A percentile compares a stretch with the other conserved stretches of the same genome.
Evolutionary conservation across 441 rosid species (phyloP).

Genomic region (Croton laevigatus): DNA sequence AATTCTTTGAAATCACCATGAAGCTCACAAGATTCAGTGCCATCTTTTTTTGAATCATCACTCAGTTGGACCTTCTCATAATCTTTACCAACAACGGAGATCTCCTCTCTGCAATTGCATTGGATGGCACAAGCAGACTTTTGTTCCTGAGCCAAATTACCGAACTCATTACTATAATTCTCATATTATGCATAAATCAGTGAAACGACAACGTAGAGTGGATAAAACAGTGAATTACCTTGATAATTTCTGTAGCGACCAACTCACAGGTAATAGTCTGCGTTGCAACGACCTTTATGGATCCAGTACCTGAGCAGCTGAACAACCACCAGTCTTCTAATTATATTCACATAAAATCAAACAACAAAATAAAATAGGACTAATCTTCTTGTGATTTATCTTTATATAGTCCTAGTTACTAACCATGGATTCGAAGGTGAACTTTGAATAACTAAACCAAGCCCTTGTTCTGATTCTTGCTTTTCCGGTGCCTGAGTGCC

Average conservation of each 20-base stretch:
- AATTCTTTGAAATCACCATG: constrained; percentile 14
- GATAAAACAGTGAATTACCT: constrained; percentile 21
- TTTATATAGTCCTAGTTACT: neutral
- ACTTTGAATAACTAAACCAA: constrained; percentile 23
- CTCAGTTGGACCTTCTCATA: constrained; percentile 13
- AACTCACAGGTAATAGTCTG: constrained; percentile 18
- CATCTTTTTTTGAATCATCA: constrained; percentile 20
- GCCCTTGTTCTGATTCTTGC: constrained; percentile 21
- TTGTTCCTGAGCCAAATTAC: constrained; percentile 28
- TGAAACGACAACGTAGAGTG: neutral
- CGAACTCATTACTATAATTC: neutral
- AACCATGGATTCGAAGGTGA: constrained; percentile 31
- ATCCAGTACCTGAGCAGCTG: constrained; percentile 32
- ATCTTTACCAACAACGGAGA: neutral
- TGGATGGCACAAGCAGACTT: constrained; percentile 2
- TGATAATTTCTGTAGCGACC: constrained; percentile 6
- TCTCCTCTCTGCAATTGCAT: constrained; percentile 16
- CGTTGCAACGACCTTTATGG: constrained; percentile 6
- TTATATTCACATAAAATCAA: neutral
- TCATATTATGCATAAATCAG: neutral
- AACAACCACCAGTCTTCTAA: constrained; percentile 9
- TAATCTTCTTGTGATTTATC: neutral
- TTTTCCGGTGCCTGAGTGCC: constrained; percentile 4
- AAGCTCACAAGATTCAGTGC: neutral
- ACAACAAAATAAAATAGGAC: neutral